A percentile compares a stretch with the other conserved stretches of the same genome.
Conservation (phyloP, 495 filamentous ascomycete genomes). For the Echria macrotheca region DNA sequence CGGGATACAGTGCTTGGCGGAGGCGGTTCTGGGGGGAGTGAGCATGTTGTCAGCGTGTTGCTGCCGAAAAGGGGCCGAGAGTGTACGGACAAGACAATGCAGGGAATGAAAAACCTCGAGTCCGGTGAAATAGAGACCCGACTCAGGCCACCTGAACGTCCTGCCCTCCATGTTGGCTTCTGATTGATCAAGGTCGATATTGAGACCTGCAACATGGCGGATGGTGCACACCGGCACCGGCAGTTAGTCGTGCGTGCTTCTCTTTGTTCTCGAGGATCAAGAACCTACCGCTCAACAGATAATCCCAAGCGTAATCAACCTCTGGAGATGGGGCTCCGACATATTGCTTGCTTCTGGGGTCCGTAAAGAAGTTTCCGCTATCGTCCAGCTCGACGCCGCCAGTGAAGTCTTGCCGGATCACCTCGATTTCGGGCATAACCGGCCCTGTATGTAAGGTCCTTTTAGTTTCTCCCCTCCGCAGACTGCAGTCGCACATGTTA, state of each 20-base stretch:
- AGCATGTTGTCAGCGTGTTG: no score
- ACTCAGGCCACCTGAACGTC: slow-evolving; percentile 4
- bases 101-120: slow-evolving; percentile 8
- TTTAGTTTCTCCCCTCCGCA: not conserved
- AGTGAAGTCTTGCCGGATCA: not conserved
- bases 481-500: not conserved
- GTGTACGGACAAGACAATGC: slow-evolving; percentile 7
- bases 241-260: no score
- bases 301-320: not conserved
- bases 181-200: not conserved
- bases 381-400: not conserved
- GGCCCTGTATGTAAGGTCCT: not conserved
- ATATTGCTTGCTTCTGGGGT: not conserved
- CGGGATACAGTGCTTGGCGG: slow-evolving; percentile 5
- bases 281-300: not conserved
- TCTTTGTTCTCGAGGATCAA: no score
- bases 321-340: not conserved
- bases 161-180: not conserved
- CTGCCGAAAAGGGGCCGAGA: no score
- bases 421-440: not conserved
- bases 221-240: not conserved
- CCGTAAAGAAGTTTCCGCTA: not conserved
- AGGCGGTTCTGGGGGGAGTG: slow-evolving; percentile 1
- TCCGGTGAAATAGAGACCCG: slow-evolving; percentile 1
- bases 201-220: not conserved